Conservation (phyloP, 352 stramenopile species). For the Phytophthora crassamura region DNA sequence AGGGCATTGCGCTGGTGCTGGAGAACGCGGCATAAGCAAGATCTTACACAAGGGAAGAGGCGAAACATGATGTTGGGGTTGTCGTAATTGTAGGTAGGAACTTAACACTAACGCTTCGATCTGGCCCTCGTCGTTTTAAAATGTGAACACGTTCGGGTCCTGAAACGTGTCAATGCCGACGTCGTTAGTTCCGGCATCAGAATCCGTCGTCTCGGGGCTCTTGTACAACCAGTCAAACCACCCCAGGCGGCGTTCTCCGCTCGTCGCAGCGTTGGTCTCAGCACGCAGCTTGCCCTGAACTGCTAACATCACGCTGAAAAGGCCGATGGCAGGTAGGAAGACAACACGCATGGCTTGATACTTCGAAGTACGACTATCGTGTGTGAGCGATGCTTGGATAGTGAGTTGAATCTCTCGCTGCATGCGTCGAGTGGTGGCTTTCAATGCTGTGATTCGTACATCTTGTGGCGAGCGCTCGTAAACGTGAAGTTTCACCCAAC, state of each 20-base stretch:
- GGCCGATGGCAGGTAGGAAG: background rate
- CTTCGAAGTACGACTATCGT: background rate
- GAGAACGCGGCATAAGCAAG: constrained; percentile 84
- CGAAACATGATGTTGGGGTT: too few relatives aligned
- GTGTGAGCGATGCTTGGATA: background rate
- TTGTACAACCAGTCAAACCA: constrained; percentile 6
- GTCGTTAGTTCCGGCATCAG: background rate
- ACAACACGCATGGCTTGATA: constrained; percentile 8
- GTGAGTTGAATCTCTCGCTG: background rate
- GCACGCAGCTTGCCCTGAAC: constrained; percentile 4
- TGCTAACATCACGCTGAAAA: constrained; percentile 7
- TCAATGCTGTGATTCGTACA: too few relatives aligned
- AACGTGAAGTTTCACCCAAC: too few relatives aligned
- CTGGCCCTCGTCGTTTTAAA: too few relatives aligned
- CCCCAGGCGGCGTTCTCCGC: constrained; percentile 9
- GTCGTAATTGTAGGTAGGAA: too few relatives aligned
- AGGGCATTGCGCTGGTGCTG: constrained; percentile 98
- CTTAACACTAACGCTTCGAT: too few relatives aligned
- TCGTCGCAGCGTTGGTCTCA: constrained; percentile 7
- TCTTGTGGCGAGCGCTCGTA: too few relatives aligned
- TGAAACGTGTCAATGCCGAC: constrained; percentile 6
- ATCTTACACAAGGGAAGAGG: too few relatives aligned
- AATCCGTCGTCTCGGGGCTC: background rate
- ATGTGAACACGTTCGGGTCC: constrained; percentile 7
- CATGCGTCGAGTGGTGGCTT: too few relatives aligned